A percentile compares a stretch with the other conserved stretches of the same genome.
These are phyloP conservation scores for Sarocladium brachiariae DNA, from an alignment of 2,329 filamentous ascomycete genomes.

Conservation along the genomic window DNA sequence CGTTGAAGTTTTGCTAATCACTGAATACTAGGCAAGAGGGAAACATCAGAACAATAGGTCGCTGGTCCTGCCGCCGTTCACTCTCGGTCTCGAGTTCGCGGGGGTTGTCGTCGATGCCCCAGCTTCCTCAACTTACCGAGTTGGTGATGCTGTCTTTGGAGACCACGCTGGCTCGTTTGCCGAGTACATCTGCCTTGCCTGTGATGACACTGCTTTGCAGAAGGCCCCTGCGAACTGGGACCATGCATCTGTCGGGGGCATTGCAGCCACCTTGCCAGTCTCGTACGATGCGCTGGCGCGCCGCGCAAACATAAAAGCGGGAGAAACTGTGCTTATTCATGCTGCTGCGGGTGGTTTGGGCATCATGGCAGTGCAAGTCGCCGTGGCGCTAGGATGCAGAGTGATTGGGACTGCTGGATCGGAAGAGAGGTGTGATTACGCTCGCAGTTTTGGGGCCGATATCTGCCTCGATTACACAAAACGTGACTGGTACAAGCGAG, in stretches of 20 bases:
- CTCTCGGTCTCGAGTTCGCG: constrained; percentile 53
- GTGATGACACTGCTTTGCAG: constrained; percentile 26
- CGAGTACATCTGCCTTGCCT: constrained; percentile 38
- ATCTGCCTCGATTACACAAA: constrained; percentile 32
- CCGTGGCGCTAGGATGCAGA: constrained; percentile 42
- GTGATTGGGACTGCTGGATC: constrained; percentile 48
- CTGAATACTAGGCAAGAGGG: constrained; percentile 36
- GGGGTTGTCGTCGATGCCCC: constrained; percentile 40
- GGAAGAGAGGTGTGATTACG: constrained; percentile 35
- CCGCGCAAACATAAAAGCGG: constrained; percentile 32
- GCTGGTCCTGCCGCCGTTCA: constrained; percentile 51
- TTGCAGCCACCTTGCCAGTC: constrained; percentile 46
- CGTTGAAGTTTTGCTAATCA: no score
- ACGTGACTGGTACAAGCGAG: constrained; percentile 41
- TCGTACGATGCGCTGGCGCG: constrained; percentile 43
- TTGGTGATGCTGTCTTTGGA: constrained; percentile 49
- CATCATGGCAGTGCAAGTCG: constrained; percentile 49
- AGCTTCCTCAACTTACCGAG: constrained; percentile 25
- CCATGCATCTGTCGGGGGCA: constrained; percentile 42
- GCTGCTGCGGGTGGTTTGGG: constrained; percentile 50
- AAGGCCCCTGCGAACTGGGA: constrained; percentile 38
- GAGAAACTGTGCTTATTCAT: constrained; percentile 46
- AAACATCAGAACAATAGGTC: constrained; percentile 54
- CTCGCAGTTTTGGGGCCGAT: constrained; percentile 32
- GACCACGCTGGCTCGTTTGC: constrained; percentile 44